Conservation (phyloP, 495 filamentous ascomycete species). For the Arthonia radiata region DNA sequence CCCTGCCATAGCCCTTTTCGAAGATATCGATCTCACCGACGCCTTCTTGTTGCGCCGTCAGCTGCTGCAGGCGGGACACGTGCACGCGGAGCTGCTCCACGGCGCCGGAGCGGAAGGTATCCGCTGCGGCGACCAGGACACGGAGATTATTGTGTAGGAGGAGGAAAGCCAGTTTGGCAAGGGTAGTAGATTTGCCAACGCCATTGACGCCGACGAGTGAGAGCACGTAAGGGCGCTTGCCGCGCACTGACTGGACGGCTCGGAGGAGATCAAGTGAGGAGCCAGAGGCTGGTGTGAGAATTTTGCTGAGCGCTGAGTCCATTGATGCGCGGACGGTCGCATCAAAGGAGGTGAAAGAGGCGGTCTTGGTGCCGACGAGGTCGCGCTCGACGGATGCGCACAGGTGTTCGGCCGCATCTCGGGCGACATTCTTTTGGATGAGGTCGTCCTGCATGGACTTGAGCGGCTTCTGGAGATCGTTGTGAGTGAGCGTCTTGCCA, state of each 20-base stretch:
- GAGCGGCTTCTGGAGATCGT: conserved; percentile 72
- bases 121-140: conserved; percentile 84
- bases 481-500: conserved; percentile 68
- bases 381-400: conserved; percentile 80
- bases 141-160: conserved; percentile 87
- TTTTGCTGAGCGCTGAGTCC: conserved; percentile 74
- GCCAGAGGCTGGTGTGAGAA: conserved; percentile 87
- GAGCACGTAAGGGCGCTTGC: conserved; percentile 72
- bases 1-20: conserved; percentile 92
- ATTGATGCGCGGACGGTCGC: conserved; percentile 58
- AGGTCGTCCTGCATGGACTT: conserved; percentile 92
- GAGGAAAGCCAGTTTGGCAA: conserved; percentile 94
- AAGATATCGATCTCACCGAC: conserved; percentile 65
- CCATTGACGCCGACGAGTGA: conserved; percentile 96
- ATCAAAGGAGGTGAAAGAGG: conserved; percentile 65
- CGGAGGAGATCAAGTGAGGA: conserved; percentile 81
- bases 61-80: conserved; percentile 67
- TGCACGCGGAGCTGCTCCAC: conserved; percentile 94
- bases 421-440: conserved; percentile 84
- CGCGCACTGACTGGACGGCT: conserved; percentile 49
- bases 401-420: conserved; percentile 74
- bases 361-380: conserved; percentile 74
- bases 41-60: conserved; percentile 46
- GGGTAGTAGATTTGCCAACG: conserved; percentile 89
- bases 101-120: conserved; percentile 92